phyloP scores from a whole-genome alignment of 2,329 filamentous ascomycete species.

The Allantophomopsis lycopodina region DNA sequence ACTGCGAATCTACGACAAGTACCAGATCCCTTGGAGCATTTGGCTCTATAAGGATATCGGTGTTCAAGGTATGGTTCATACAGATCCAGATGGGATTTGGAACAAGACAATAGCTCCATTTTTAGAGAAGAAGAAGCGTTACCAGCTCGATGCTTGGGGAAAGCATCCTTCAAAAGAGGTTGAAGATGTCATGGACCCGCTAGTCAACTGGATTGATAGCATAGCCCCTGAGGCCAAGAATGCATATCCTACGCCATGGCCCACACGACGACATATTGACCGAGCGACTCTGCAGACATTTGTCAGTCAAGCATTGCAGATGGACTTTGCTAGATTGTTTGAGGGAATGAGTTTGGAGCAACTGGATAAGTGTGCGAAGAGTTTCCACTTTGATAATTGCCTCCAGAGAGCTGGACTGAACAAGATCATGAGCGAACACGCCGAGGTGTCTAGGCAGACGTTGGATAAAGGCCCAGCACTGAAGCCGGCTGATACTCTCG shows the following conservation, averaged over 20 bases:
- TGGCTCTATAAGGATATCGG: slow-evolving; percentile 44
- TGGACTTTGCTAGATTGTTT: slow-evolving; percentile 41
- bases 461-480: not conserved
- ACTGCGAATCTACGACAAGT: slow-evolving; percentile 33
- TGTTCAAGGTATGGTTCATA: slow-evolving; percentile 37
- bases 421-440: slow-evolving; percentile 12
- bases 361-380: slow-evolving; percentile 29
- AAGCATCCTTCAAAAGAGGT: slow-evolving; percentile 18
- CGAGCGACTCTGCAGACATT: slow-evolving; percentile 6
- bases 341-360: slow-evolving; percentile 31
- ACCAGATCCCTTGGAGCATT: slow-evolving; percentile 38
- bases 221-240: slow-evolving; percentile 10
- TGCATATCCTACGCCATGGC: slow-evolving; percentile 14
- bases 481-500: not conserved
- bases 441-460: slow-evolving; percentile 1
- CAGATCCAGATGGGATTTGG: slow-evolving; percentile 29
- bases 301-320: slow-evolving; percentile 3
- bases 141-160: slow-evolving; percentile 41
- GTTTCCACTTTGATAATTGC: slow-evolving; percentile 40
- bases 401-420: slow-evolving; percentile 35
- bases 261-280: slow-evolving; percentile 10
- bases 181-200: slow-evolving; percentile 19
- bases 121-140: slow-evolving; percentile 35
- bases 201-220: slow-evolving; percentile 11
- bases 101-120: slow-evolving; percentile 34